These are phyloP conservation scores for Stramenopiles sp. DNA, from an alignment of 352 stramenopile species.

Conservation along the genomic window DNA sequence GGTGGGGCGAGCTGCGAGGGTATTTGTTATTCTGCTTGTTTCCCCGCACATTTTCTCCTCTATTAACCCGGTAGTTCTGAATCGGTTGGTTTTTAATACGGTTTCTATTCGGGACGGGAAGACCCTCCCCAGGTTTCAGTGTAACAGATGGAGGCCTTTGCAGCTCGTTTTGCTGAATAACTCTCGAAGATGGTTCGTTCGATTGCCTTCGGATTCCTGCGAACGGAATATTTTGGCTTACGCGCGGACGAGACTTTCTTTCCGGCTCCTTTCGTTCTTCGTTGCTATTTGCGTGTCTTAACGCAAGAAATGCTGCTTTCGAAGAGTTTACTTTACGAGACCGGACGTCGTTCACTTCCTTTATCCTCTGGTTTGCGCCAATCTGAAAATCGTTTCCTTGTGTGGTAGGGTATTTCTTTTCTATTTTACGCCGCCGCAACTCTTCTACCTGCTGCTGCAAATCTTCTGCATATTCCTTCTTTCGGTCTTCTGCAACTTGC, in stretches of 20 bases:
- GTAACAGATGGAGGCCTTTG: not conserved
- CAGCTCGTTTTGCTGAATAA: not conserved
- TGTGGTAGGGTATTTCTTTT: not conserved
- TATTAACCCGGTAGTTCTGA: not conserved
- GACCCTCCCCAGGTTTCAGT: not conserved
- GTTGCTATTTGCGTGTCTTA: not conserved
- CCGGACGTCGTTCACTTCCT: not conserved
- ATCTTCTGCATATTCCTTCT: slow-evolving; percentile 7
- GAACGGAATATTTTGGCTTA: not conserved
- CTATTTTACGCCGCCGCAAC: not conserved
- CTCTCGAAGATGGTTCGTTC: not conserved
- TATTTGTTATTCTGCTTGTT: slow-evolving; percentile 1
- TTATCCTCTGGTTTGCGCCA: not conserved
- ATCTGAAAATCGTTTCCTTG: not conserved
- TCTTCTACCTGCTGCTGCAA: not conserved
- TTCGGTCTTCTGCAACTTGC: not conserved
- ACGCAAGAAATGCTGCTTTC: not conserved
- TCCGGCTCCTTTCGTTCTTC: not conserved
- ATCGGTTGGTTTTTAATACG: not conserved
- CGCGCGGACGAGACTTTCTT: not conserved
- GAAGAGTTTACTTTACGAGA: not conserved
- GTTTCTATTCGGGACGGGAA: not conserved
- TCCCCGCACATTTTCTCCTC: not conserved
- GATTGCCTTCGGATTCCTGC: not conserved
- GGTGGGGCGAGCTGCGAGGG: too few species aligned